Evolutionary conservation across 768 basidiomycete species (phyloP).

Genomic region (Boletus eberwhitei): DNA sequence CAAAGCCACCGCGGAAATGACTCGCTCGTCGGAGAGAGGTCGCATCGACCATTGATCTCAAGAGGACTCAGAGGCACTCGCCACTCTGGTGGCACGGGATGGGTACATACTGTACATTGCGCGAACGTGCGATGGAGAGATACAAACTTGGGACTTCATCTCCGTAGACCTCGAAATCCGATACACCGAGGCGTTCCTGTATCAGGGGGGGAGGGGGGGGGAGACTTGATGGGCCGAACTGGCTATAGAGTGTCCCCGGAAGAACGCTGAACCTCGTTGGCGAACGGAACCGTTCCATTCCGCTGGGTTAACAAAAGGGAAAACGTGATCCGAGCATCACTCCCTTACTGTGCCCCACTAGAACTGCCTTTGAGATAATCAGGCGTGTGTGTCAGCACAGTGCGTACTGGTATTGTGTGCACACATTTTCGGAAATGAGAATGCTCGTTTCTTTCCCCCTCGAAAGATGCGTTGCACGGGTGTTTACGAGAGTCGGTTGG

Average conservation of each 20-base stretch:
- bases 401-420: neutral
- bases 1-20: constrained; percentile 26
- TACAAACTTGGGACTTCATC: constrained; percentile 23
- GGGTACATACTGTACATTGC: constrained; percentile 13
- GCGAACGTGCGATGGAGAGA: constrained; percentile 27
- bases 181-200: constrained; percentile 29
- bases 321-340: constrained; percentile 9
- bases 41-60: constrained; percentile 23
- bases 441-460: neutral
- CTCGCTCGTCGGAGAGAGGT: constrained; percentile 1
- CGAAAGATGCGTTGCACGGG: constrained; percentile 7
- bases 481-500: constrained; percentile 10
- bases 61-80: neutral
- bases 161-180: constrained; percentile 27
- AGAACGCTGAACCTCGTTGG: constrained; percentile 3
- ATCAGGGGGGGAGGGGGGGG: constrained; percentile 2
- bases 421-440: constrained; percentile 19
- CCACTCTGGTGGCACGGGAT: constrained; percentile 13
- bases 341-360: too few species aligned
- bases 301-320: constrained; percentile 3
- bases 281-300: constrained; percentile 13
- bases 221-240: constrained; percentile 14
- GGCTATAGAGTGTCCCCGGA: constrained; percentile 24
- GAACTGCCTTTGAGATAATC: constrained; percentile 16
- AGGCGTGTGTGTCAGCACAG: constrained; percentile 1